Conservation (phyloP, 768 basidiomycete genomes). For the Scleroderma bovista region DNA sequence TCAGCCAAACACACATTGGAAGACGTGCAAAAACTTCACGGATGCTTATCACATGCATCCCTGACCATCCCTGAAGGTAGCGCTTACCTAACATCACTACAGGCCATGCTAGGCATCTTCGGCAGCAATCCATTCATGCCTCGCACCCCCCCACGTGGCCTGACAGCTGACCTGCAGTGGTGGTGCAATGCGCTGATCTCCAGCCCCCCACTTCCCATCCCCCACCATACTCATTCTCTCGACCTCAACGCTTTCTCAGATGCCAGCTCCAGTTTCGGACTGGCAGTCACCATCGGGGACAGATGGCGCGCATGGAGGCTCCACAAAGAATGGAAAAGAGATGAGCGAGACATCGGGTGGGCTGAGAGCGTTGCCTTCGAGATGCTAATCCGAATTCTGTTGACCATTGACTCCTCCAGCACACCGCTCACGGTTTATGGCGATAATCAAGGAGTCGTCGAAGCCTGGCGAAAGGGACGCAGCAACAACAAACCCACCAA, state of each 20-base stretch:
- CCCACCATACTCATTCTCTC: conserved; percentile 14
- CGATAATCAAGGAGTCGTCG: conserved; percentile 3
- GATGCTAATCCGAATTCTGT: conserved; percentile 24
- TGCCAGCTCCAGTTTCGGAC: conserved; percentile 33
- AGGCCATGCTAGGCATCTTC: conserved; percentile 30
- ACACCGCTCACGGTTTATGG: conserved; percentile 3
- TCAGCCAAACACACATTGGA: neutral
- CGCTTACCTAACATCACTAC: conserved; percentile 36
- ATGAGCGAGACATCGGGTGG: conserved; percentile 38
- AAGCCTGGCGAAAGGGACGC: neutral
- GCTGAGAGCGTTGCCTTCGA: conserved; percentile 43
- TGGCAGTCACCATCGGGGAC: conserved; percentile 27
- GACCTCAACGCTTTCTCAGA: conserved; percentile 36
- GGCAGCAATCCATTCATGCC: conserved; percentile 27
- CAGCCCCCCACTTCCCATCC: conserved; percentile 16
- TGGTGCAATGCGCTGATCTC: neutral
- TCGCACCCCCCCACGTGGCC: conserved; percentile 8
- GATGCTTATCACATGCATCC: conserved; percentile 35
- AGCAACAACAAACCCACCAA: neutral
- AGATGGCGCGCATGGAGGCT: conserved; percentile 31
- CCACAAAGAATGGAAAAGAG: conserved; percentile 23
- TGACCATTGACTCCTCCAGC: neutral
- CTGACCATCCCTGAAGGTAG: conserved; percentile 28
- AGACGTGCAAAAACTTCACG: conserved; percentile 13
- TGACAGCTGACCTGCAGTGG: conserved; percentile 12